Evolutionary conservation across 2,329 filamentous ascomycete genomes (phyloP).

Genomic region (Berkeleyomyces rouxiae): DNA sequence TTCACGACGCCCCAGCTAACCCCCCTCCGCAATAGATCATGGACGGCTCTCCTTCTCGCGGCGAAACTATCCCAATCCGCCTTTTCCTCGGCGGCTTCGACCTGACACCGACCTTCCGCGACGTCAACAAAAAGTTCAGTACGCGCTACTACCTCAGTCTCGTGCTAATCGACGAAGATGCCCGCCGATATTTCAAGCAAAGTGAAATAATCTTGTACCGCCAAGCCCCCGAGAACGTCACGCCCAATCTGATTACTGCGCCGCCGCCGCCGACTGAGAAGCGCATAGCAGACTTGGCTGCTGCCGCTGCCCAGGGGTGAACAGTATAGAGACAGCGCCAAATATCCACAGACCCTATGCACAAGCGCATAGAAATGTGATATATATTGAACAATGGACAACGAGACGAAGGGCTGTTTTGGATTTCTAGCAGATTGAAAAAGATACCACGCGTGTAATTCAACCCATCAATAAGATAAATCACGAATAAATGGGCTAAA

Average conservation of each 20-base stretch:
- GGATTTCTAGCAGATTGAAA: background rate
- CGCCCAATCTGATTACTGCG: conserved; percentile 14
- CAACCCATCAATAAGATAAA: no score
- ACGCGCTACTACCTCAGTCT: conserved; percentile 94
- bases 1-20: background rate
- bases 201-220: conserved; percentile 95
- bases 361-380: background rate
- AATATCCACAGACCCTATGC: no score
- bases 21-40: conserved; percentile 49
- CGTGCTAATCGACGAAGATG: conserved; percentile 93
- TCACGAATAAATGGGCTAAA: no score
- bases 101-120: conserved; percentile 91
- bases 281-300: conserved; percentile 25
- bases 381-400: background rate
- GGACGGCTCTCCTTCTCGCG: conserved; percentile 95
- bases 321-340: conserved; percentile 15
- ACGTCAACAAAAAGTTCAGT: conserved; percentile 99
- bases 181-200: conserved; percentile 95
- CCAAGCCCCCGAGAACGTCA: conserved; percentile 43
- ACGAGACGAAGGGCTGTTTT: background rate
- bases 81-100: conserved; percentile 96
- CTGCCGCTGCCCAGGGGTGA: conserved; percentile 14
- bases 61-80: conserved; percentile 87
- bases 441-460: background rate
- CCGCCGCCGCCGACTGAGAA: conserved; percentile 29